A percentile compares a stretch with the other conserved stretches of the same genome.
Evolutionary conservation across 1,284 basidiomycete species (phyloP).

Genomic region (Pseudozyma sp.): DNA sequence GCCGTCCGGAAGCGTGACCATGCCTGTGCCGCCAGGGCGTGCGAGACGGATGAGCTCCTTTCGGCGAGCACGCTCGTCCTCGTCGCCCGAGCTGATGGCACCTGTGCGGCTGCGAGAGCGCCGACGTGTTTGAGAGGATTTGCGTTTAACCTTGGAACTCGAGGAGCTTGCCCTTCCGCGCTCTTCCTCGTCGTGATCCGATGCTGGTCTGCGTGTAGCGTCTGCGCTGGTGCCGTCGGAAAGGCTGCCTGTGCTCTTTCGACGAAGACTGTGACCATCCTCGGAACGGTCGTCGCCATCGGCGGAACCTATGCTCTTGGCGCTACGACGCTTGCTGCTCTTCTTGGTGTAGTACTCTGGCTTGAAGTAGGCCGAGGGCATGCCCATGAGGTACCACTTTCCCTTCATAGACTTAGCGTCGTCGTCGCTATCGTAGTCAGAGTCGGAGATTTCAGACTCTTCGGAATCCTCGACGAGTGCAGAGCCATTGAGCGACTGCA

Average conservation of each 20-base stretch:
- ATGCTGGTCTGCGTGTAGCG: slow-evolving; percentile 10
- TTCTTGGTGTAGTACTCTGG: slow-evolving; percentile 48
- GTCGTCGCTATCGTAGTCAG: slow-evolving; percentile 42
- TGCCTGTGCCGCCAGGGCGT: slow-evolving; percentile 66
- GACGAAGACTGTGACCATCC: slow-evolving; percentile 27
- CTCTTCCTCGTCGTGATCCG: slow-evolving; percentile 47
- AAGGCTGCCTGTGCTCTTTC: slow-evolving; percentile 44
- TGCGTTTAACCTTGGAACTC: slow-evolving; percentile 26
- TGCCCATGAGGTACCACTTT: slow-evolving; percentile 64
- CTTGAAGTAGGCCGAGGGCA: slow-evolving; percentile 60
- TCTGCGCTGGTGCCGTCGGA: slow-evolving; percentile 24
- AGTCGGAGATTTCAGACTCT: slow-evolving; percentile 32
- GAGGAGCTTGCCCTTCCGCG: slow-evolving; percentile 30
- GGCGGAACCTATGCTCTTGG: slow-evolving; percentile 17
- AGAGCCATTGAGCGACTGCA: slow-evolving; percentile 10
- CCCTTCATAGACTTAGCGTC: slow-evolving; percentile 46
- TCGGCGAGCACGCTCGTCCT: slow-evolving; percentile 55
- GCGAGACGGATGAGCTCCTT: slow-evolving; percentile 59
- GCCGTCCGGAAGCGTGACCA: slow-evolving; percentile 67
- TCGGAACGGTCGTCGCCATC: slow-evolving; percentile 32
- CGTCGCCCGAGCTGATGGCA: slow-evolving; percentile 49
- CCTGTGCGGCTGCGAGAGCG: slow-evolving; percentile 45
- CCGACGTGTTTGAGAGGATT: slow-evolving; percentile 32
- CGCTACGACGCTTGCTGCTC: slow-evolving; percentile 28
- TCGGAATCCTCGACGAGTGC: slow-evolving; percentile 29